Base-by-base conservation (phyloP, 305 asterid species). In the Plantago coronopus region DNA sequence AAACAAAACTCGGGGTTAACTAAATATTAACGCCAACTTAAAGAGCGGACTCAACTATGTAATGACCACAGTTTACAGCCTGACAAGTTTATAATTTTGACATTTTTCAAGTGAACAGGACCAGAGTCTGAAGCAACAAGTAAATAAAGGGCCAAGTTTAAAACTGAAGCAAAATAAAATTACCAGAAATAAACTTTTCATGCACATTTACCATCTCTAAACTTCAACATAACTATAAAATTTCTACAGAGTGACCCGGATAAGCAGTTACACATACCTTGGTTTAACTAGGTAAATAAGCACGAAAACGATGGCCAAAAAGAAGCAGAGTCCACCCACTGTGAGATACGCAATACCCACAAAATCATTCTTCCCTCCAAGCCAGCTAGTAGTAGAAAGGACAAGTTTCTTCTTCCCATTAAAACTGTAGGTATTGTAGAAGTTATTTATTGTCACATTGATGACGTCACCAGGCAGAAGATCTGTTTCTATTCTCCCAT, bases 321-420 rank as follows among this genome's bases (percentile, higher is more conserved):
- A 71, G 76, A 81, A 84, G 82, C 97, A 89, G 31, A 89, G 64
- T 42, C 95, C 95, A 50, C 95, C 97, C 61, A 89, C 91, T 22
- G 94, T 79, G 67, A 89, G 87, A 70, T 89, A 89, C 0, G 97
- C 97, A 68, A 89, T 83, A 54, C 97, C 97, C 72, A 89, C 81
- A 61, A 89, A 89, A 67, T 84, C 80, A 43, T 89, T 89, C 76
- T 81, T 89, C 70, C 97, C 95, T 61, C 97, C 97, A 23, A 89
- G 94, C 95, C 97, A 87, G 75, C 91, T 83, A 38, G 97, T 77
- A 54, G 97, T 89, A 48, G 97, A 89, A 61, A 89, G 94, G 65
- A 87, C 97, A 16, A 89, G 91, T 74, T 84, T 86, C 87, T 89
- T 89, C 80, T 85, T 85, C 57, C 97, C 97, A 15, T 80, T 72